Evolutionary conservation across 2,329 filamentous ascomycete species (phyloP).

Genomic region (Ophiostoma fasciatum): DNA sequence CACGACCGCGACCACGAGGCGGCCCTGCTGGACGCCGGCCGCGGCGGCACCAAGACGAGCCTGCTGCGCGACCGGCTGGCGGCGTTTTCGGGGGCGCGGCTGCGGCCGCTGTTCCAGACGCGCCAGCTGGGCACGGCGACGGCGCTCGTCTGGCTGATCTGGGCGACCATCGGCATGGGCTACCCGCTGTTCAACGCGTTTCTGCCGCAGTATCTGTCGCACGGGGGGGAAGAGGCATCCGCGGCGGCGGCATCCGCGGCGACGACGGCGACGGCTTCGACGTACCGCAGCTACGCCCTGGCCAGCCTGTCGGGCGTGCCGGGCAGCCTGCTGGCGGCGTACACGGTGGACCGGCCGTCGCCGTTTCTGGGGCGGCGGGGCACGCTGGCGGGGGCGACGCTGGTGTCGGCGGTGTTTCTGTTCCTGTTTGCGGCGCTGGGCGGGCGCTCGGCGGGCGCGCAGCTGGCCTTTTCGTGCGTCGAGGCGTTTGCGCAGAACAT

Average conservation of each 20-base stretch:
- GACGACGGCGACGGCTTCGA: conserved; percentile 26
- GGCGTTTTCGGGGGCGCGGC: conserved; percentile 51
- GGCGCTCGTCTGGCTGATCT: conserved; percentile 57
- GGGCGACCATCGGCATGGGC: conserved; percentile 71
- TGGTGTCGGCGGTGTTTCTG: conserved; percentile 53
- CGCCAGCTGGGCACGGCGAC: conserved; percentile 38
- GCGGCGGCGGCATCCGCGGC: conserved; percentile 20
- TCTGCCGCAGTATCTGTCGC: conserved; percentile 69
- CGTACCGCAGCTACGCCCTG: conserved; percentile 73
- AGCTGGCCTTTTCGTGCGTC: conserved; percentile 52
- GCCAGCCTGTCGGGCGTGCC: conserved; percentile 64
- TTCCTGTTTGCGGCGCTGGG: conserved; percentile 51
- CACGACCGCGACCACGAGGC: not conserved
- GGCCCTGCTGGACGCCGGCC: not conserved
- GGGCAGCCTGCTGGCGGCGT: conserved; percentile 60
- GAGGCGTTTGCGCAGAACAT: conserved; percentile 62
- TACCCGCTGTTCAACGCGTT: conserved; percentile 85
- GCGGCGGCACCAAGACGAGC: conserved; percentile 2
- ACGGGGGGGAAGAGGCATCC: conserved; percentile 25
- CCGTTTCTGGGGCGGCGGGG: conserved; percentile 53
- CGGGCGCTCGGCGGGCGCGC: conserved; percentile 35
- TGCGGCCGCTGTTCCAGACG: conserved; percentile 49
- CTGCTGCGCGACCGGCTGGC: conserved; percentile 41
- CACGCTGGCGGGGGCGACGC: conserved; percentile 53
- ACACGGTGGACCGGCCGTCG: conserved; percentile 50